Conservation (phyloP, 2,329 filamentous ascomycete species). For the Aspergillus flavus region DNA sequence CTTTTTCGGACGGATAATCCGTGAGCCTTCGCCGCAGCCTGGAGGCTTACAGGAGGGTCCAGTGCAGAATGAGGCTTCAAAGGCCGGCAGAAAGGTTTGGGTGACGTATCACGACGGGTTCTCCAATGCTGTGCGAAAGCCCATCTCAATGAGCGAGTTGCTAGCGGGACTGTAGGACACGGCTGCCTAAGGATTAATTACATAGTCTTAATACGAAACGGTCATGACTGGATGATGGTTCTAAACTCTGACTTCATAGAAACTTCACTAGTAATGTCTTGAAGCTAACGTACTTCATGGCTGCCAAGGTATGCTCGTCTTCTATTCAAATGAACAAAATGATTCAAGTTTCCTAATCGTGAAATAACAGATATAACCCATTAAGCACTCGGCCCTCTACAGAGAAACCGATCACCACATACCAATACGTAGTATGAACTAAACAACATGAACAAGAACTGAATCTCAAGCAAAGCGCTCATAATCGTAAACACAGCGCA, state of each 20-base stretch:
- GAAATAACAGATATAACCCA: not conserved
- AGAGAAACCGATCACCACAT: not conserved
- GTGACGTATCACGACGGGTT: constrained; percentile 87
- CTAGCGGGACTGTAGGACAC: constrained; percentile 51
- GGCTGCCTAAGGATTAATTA: not conserved
- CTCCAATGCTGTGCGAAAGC: constrained; percentile 89
- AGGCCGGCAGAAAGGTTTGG: constrained; percentile 69
- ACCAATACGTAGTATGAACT: not conserved
- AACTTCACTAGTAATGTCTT: not conserved
- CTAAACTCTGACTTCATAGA: not conserved
- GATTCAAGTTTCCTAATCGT: no score
- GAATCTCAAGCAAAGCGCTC: not conserved
- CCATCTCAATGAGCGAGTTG: constrained; percentile 78
- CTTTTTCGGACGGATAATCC: constrained; percentile 79
- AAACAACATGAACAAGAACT: not conserved
- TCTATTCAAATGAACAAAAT: not conserved
- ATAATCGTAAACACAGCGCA: not conserved
- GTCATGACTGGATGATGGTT: not conserved
- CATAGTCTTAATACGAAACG: not conserved
- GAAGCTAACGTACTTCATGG: no score
- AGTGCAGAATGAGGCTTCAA: constrained; percentile 34
- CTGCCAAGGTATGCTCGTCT: not conserved
- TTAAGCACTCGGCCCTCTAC: not conserved
- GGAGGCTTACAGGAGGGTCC: constrained; percentile 36
- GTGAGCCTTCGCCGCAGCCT: constrained; percentile 43